Evolutionary conservation across 208 protist species (phyloP), one percentile per base, ranked within the genome.

Genomic region (Paratrypanosoma confusum): DNA sequence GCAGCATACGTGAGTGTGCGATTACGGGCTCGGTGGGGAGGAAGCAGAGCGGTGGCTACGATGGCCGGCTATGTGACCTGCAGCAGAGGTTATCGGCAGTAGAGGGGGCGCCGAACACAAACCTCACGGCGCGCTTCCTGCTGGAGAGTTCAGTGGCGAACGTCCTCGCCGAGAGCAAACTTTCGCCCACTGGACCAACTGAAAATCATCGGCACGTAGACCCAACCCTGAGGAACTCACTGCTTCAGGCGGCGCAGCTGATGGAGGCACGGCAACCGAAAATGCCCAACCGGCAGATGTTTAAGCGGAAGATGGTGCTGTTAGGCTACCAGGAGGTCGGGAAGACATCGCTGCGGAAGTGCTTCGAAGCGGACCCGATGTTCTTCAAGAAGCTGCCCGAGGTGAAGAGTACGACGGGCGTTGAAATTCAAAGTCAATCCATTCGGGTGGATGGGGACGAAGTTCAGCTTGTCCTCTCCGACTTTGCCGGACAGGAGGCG

Each of bases 271-370:
- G 51, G 2, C 47, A 61, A 18, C 63, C 6, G 5, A 10, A 76
- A 14, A 68, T 76, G 53, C 64, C 70, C 29, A 83, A 74, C 39
- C 53, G 73, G 39, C 66, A 73, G 28, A 48, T 90, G 21, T 78
- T 70, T 40, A 54, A 55, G n/a, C 76, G 78, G 20, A 94, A 90
- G 59, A 34, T 94, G 3, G 68, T 89, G 41, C 45, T 94, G 10
- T 50, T 94, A 3, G 85, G 85, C 0, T 71, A 90, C 55, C 79
- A 90, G 46, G 81, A 90, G 37, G 85, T 87, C 10, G 85, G 85
- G 38, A 94, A 94, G 66, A 91, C 85, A 21, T 86, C 79, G 1
- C 58, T 94, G 35, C 68, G 80, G 28, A 88, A 89, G 61, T 90
- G 85, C 53, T 87, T 89, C 40, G 78, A 87, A 54, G 75, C 67